Conservation (phyloP, 2,329 filamentous ascomycete species). For the Aspergillus brunneoviolaceus region DNA sequence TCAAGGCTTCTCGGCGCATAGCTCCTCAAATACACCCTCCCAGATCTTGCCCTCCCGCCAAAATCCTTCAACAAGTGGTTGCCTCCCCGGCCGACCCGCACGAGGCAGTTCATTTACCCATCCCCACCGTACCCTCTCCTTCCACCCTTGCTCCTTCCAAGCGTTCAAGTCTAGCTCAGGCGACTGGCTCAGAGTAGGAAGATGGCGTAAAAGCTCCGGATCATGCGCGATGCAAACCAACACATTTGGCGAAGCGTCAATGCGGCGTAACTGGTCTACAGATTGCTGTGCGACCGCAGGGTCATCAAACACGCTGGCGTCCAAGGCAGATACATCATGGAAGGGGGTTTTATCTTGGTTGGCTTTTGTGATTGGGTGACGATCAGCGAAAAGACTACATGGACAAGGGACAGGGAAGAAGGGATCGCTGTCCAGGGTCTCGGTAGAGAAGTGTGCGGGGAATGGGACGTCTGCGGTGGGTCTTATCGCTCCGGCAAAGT, state of each 20-base stretch:
- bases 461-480: conserved; percentile 30
- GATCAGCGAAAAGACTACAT: conserved; percentile 4
- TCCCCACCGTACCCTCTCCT: conserved; percentile 10
- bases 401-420: conserved; percentile 6
- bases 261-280: neutral
- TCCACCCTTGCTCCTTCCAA: conserved; percentile 10
- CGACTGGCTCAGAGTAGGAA: conserved; percentile 3
- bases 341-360: conserved; percentile 2
- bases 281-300: conserved; percentile 1
- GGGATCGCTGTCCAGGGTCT: neutral
- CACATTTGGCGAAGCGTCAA: conserved; percentile 3
- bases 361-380: neutral
- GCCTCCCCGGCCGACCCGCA: conserved; percentile 3
- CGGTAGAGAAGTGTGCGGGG: conserved; percentile 13
- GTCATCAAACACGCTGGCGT: neutral
- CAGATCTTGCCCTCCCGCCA: conserved; percentile 9
- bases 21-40: neutral
- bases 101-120: conserved; percentile 11
- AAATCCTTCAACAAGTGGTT: conserved; percentile 4
- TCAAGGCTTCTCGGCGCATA: neutral
- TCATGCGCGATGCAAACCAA: conserved; percentile 12
- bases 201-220: neutral
- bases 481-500: conserved; percentile 29
- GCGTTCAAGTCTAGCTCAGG: conserved; percentile 6
- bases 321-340: conserved; percentile 3